Base-by-base conservation (phyloP, 1,284 basidiomycete species). In the Vanrija humicola region DNA sequence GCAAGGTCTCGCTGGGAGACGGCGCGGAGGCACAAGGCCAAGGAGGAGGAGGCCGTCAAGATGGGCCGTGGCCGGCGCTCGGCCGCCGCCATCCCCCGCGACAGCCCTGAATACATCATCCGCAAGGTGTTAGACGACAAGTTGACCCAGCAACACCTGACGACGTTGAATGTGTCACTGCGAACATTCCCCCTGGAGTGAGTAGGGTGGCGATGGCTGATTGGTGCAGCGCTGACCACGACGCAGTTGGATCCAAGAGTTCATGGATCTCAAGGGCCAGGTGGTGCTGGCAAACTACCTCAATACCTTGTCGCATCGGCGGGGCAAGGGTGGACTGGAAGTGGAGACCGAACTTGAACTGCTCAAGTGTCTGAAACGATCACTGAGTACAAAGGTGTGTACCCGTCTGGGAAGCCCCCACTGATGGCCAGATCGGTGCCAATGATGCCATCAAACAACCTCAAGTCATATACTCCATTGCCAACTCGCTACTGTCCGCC, bases 271-370 rank as follows among this genome's bases (percentile, higher is more conserved):
- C 55, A 89, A 86, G 72, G 94, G 89, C 46, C 88, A 88, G 40
- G 87, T 89, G 46, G 92, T 92, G 12, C 81, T 96, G 51, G 88
- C 86, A 9, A 90, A 91, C 73, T 85, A 85, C 1, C 80, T 96
- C 10, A 82, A 82, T 58, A 86, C 86, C 69, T 45, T 64, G 43
- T 61, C 47, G 5, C 56, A 62, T 42, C 54, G 64, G 6, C 47
- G 62, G 84, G 86, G 68, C 67, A 89, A 88, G 63, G 82, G 80
- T 46, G 83, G 86, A 50, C 74, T 78, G 23, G 92, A 97, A 65
- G 80, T 76, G 38, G 77, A 80, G 16, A 79, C 96, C 46, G 95
- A 98, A 75, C 86, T 91, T 55, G 94, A 97, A 76, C 81, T 94
- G 46, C 83, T 90, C 55, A 96, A 94, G 74, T 93, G 90, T 67